Evolutionary conservation across 176 grass and related monocot species (phyloP), one percentile per base, ranked within the genome.

Genomic region (Luzula sylvatica): DNA sequence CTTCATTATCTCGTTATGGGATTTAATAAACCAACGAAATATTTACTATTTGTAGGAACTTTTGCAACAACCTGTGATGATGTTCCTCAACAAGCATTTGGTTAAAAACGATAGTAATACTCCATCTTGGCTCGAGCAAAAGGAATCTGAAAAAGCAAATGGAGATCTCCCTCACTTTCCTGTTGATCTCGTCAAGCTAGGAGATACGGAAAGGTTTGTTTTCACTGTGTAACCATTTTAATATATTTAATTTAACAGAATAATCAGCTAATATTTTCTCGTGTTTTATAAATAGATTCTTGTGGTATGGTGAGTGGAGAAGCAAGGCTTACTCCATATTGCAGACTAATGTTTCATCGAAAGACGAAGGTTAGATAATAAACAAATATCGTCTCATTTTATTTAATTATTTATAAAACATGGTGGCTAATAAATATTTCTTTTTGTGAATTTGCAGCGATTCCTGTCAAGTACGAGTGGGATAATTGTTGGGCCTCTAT

Each of bases 51-150:
- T 3, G 29, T 70, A 95, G 89, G 77, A 65, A 46, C 22, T 75
- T 55, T 67, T 95, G 52, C 67, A 76, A 55, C 78, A 55, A 78
- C 76, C 83, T 70, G 24, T 85, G 50, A 85, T 95, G 38, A 8
- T 19, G 50, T 14, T 95, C 41, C 57, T 88, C 49, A 69, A 75
- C 42, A 63, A 82, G 74, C 73, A 83, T 75, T 73, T 57, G 30
- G 46, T 20, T 41, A 27, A 47, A 21, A 67, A 43, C 22, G 5
- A 56, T 50, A 65, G 71, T 24, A 83, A 95, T 76, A 56, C 83
- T 73, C 80, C 73, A 18, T 53, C 56, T 55, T 95, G 89, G 89
- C 83, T 95, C 70, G 83, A 95, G 75, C 71, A 61, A 55, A 73
- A 81, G 58, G 49, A 38, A 28, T 50, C 80, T 29, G 77, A 88